Conservation (phyloP, 352 stramenopile genomes). For the Phytophthora hybrid region DNA sequence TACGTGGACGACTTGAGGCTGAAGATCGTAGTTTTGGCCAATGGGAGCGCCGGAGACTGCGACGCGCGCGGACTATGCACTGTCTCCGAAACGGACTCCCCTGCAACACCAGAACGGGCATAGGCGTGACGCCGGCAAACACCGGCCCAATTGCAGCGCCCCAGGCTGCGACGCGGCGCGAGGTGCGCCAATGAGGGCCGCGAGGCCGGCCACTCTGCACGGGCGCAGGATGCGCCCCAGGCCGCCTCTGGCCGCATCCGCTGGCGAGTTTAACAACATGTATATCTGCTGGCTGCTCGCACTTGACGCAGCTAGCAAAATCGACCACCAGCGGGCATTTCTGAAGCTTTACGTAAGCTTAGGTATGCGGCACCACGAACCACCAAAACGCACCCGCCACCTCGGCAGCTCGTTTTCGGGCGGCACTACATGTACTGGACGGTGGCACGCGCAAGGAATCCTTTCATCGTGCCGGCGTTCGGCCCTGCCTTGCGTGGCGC, state of each 20-base stretch:
- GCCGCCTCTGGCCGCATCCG: conserved; percentile 1
- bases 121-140: conserved; percentile 9
- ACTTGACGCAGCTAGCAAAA: neutral
- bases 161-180: conserved; percentile 20
- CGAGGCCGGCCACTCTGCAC: neutral
- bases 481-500: neutral
- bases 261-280: neutral
- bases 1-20: conserved; percentile 27
- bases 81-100: neutral
- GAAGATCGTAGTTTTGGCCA: conserved; percentile 16
- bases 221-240: neutral
- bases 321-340: neutral
- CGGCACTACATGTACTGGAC: conserved; percentile 10
- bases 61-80: neutral
- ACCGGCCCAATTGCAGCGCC: conserved; percentile 13
- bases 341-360: conserved; percentile 1
- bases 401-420: neutral
- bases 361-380: neutral
- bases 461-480: conserved; percentile 4
- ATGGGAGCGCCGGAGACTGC: neutral
- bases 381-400: conserved; percentile 7
- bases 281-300: neutral
- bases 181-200: conserved; percentile 23
- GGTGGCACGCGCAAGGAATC: conserved; percentile 10
- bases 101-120: conserved; percentile 26